Evolutionary conservation across 441 rosid species (phyloP).

Genomic region (Gossypium laxum): DNA sequence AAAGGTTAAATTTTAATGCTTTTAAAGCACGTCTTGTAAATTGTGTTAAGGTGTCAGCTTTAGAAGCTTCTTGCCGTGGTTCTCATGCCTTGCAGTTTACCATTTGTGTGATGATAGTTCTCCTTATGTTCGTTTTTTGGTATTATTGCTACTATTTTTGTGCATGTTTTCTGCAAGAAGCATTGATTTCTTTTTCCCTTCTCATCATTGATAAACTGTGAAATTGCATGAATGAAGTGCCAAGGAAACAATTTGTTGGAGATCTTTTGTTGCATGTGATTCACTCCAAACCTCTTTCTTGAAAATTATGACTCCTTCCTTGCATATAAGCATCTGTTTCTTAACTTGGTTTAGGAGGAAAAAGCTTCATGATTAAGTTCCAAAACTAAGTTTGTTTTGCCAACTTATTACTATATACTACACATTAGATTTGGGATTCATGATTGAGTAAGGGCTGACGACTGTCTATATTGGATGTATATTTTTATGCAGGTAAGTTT

Average conservation of each 20-base stretch:
- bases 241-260: neutral
- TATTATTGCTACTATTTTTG: neutral
- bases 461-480: neutral
- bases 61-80: neutral
- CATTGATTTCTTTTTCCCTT: conserved; percentile 2
- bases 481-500: conserved; percentile 21
- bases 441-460: neutral
- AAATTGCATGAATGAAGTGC: neutral
- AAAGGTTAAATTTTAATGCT: neutral
- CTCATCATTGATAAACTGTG: neutral
- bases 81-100: neutral
- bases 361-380: neutral
- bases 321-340: neutral
- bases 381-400: neutral
- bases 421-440: neutral
- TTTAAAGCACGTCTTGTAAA: neutral
- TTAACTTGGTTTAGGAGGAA: neutral
- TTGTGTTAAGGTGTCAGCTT: neutral
- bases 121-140: neutral
- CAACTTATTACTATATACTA: neutral
- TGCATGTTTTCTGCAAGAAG: neutral
- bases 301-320: neutral
- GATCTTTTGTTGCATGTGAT: neutral
- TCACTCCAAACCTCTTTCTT: neutral
- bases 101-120: conserved; percentile 6